Evolutionary conservation across 2,329 filamentous ascomycete species (phyloP), one percentile per base, ranked within the genome.

Genomic region (Fusarium heterosporum): DNA sequence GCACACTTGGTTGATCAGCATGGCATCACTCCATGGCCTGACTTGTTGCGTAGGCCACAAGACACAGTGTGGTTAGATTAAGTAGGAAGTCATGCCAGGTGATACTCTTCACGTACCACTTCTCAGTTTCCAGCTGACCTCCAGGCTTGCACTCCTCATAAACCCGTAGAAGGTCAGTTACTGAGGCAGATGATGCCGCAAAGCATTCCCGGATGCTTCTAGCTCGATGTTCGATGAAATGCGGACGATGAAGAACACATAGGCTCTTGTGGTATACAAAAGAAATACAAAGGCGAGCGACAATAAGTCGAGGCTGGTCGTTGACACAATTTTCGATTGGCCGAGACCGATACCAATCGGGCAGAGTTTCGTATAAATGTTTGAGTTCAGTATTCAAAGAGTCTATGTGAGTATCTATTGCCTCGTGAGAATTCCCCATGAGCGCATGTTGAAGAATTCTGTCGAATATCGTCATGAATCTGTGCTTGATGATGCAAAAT

Each of bases 71-170:
- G 1, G 51, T 54, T 1, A 26, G 13, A 4, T 42, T 42, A 1
- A 54, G 30, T 16, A 54, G 13, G 6, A 54, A 25, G 2, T 54
- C 51, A 28, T 54, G 42, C 51, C 42, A 48, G 11, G 41, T 48
- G 8, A 48, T 54, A 29, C 51, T 54, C 30, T 48, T 54, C 30
- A 48, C 8, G 4, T 48, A 22, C 51, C 51, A 54, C 25, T 39
- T 25, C 14, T 54, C 51, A 5, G 41, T 25, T 5, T 17, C 42
- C 14, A 54, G 25, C 12, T 54, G 51, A 2, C 51, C 51, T 25
- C 41, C 30, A 30, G 51, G 41, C 4, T 25, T 30, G 2, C 30
- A 54, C 17, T 54, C 51, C 6, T 48, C 51, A 14, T 54, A 54
- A 1, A 16, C 42, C 13, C 22, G 6, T 4, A 48, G 1, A 2